Base-by-base conservation (phyloP, 352 stramenopile genomes). In the Pythium myriotylum region DNA sequence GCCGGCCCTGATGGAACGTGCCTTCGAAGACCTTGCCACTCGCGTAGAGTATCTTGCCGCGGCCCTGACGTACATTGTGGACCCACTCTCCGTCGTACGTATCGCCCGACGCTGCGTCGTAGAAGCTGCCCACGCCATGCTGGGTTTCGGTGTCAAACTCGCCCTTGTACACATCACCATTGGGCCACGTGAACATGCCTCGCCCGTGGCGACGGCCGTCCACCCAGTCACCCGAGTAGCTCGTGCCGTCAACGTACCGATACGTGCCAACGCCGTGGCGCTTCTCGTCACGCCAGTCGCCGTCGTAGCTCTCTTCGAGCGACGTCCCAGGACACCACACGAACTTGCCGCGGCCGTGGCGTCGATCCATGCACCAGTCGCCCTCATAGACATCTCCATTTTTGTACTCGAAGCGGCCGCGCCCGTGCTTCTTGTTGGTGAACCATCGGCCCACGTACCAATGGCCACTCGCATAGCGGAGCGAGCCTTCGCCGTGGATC, bases 381-480 rank as follows among this genome's bases (percentile, higher is more conserved):
- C 89, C 90, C 1, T 78, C 59, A 42, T 96, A 96, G 16, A 81
- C 68, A 61, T 97, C 88, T 5, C 87, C 88, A 61, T 95, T 96
- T 10, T 74, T 72, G 54, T 91, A 96, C 8, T 54, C 47, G 49
- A 97, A 97, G 12, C 55, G 79, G 1, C 94, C 93, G 7, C 77
- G 66, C 0, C 94, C 94, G 41, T 97, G 68, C 40, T 88, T 89
- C 53, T 79, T 86, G 69, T 92, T 89, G 22, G 74, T 22, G 17
- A 59, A 27, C 84, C 86, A 95, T 13, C 79, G 26, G 0, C 86
- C 86, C 43, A 83, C 62, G 46, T 95, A 95, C 17, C 20, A 46
- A 54, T 92, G 79, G 0, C 84, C 84, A 29, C 70, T 88, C 8
- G 82, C 82, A 49, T 92, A 92, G 12, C 41, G 39, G 23, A 92